These are phyloP conservation scores for Carex kokanica DNA, from an alignment of 176 grass and related monocot genomes.

Conservation along the genomic window DNA sequence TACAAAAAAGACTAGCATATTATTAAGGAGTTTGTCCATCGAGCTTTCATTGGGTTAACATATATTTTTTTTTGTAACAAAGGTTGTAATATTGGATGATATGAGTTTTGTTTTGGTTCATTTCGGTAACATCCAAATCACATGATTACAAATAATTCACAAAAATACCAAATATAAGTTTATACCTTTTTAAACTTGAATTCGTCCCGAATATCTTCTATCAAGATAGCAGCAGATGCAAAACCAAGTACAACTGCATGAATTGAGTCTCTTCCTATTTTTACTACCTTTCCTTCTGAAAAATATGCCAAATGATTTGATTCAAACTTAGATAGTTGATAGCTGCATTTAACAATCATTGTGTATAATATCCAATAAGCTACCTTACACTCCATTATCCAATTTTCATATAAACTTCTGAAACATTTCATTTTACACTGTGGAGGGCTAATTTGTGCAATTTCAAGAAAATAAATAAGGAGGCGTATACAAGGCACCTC, in stretches of 20 bases:
- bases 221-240: constrained; percentile 79
- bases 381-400: neutral
- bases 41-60: neutral
- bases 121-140: neutral
- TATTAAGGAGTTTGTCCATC: neutral
- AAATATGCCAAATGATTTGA: neutral
- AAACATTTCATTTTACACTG: neutral
- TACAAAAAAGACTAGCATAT: constrained; percentile 13
- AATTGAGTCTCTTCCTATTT: constrained; percentile 75
- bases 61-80: neutral
- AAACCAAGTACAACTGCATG: constrained; percentile 75
- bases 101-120: neutral
- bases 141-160: constrained; percentile 7
- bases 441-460: neutral
- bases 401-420: neutral
- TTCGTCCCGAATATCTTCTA: constrained; percentile 57
- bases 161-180: constrained; percentile 14
- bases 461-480: neutral
- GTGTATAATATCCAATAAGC: neutral
- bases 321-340: neutral
- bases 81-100: neutral
- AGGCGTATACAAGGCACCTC: neutral
- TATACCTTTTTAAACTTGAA: constrained; percentile 71
- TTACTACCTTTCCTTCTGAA: constrained; percentile 87
- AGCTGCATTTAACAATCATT: neutral